A percentile compares a stretch with the other conserved stretches of the same genome.
Conservation (phyloP, 2,329 filamentous ascomycete species). For the Aspergillus clavatus region DNA sequence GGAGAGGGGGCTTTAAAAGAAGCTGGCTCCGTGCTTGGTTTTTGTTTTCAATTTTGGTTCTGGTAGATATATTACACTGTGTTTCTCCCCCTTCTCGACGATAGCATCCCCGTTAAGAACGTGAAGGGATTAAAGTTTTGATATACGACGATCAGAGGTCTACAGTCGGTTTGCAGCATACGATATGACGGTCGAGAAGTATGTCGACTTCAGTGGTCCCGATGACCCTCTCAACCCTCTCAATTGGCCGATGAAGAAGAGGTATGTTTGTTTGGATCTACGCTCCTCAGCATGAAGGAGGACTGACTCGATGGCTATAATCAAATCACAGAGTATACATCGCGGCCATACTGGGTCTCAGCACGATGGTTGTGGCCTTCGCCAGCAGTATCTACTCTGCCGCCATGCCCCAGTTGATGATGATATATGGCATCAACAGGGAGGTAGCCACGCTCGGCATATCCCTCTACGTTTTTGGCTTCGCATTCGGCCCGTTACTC, state of each 20-base stretch:
- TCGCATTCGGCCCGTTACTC: background rate
- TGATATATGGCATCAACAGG: conserved; percentile 8
- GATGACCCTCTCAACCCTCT: conserved; percentile 9
- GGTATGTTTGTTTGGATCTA: conserved; percentile 1
- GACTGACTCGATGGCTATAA: background rate
- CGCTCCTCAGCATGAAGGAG: background rate
- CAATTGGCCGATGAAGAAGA: conserved; percentile 13
- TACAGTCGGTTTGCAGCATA: background rate
- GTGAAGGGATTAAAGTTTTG: too few relatives aligned
- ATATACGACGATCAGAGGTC: background rate
- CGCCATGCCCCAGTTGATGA: conserved; percentile 10
- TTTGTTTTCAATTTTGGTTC: background rate
- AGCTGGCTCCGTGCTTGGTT: background rate
- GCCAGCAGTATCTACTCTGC: conserved; percentile 21
- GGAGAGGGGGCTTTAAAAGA: background rate
- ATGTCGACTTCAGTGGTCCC: conserved; percentile 10
- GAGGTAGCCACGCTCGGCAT: conserved; percentile 8
- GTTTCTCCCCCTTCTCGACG: too few relatives aligned
- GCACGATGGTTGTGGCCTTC: conserved; percentile 18
- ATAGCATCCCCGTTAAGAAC: too few relatives aligned
- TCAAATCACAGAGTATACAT: conserved; percentile 11
- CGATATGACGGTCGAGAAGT: background rate
- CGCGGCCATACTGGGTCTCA: conserved; percentile 9
- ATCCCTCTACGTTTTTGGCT: background rate
- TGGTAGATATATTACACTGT: too few relatives aligned